These are phyloP conservation scores for Forsythia suspensa DNA, from an alignment of 257 asterid genomes.

Conservation along the genomic window DNA sequence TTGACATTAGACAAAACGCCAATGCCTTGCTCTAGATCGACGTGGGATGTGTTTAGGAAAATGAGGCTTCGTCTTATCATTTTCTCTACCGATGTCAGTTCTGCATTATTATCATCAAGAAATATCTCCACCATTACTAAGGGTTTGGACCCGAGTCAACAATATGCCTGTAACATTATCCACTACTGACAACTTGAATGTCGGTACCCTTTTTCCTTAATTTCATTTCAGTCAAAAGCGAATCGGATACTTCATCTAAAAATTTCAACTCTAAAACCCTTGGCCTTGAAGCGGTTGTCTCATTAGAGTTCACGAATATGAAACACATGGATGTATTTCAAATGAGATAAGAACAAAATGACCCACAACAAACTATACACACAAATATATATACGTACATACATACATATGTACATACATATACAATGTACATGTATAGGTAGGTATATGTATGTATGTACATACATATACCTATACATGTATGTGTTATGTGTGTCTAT, in stretches of 20 bases:
- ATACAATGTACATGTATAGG: conserved; percentile 36
- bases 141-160: conserved; percentile 40
- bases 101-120: too few relatives aligned
- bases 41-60: conserved; percentile 25
- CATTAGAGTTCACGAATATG: conserved; percentile 32
- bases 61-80: conserved; percentile 37
- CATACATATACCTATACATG: too few relatives aligned
- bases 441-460: conserved; percentile 20
- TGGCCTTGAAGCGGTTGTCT: conserved; percentile 15
- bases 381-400: too few relatives aligned
- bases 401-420: conserved; percentile 20
- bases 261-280: conserved; percentile 40
- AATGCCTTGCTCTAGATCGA: conserved; percentile 35
- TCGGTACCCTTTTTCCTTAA: conserved; percentile 31
- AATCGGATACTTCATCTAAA: conserved; percentile 28
- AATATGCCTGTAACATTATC: conserved; percentile 21
- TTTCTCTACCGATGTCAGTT: conserved; percentile 30
- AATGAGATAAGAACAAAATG: neutral
- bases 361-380: neutral
- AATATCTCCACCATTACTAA: conserved; percentile 45
- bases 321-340: neutral
- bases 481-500: too few relatives aligned
- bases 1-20: conserved; percentile 31
- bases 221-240: conserved; percentile 40
- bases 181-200: conserved; percentile 32